Evolutionary conservation across 2,329 filamentous ascomycete species (phyloP).

Genomic region (Exophiala sideris): DNA sequence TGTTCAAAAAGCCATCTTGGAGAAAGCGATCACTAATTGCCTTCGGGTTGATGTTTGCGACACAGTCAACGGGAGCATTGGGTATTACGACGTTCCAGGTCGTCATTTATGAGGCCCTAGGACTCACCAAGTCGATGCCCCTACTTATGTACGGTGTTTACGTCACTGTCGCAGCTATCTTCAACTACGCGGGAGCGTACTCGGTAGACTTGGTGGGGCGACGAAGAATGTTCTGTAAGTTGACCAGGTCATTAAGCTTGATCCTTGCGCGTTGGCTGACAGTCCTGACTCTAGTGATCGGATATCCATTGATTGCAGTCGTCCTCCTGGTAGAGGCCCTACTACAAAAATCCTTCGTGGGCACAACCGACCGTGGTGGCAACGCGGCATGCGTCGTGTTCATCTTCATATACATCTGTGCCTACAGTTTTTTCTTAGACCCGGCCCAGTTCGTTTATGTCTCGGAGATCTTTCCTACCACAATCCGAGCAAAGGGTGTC

Average conservation of each 20-base stretch:
- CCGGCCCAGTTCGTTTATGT: background rate
- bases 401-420: slow-evolving; percentile 38
- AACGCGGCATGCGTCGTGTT: slow-evolving; percentile 38
- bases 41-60: slow-evolving; percentile 3
- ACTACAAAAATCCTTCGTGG: slow-evolving; percentile 28
- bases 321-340: slow-evolving; percentile 2
- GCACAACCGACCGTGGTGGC: slow-evolving; percentile 34
- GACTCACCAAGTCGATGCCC: slow-evolving; percentile 36
- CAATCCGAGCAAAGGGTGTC: slow-evolving; percentile 1
- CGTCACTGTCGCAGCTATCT: slow-evolving; percentile 30
- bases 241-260: too few species aligned
- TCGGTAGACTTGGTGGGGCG: slow-evolving; percentile 65
- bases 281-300: too few species aligned
- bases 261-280: too few species aligned
- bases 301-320: background rate
- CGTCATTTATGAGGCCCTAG: slow-evolving; percentile 36
- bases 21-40: background rate
- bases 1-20: slow-evolving; percentile 7
- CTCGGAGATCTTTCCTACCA: slow-evolving; percentile 23
- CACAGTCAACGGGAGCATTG: slow-evolving; percentile 33
- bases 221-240: slow-evolving; percentile 34
- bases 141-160: slow-evolving; percentile 37
- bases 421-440: slow-evolving; percentile 29
- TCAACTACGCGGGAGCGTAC: slow-evolving; percentile 40
- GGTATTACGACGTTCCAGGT: slow-evolving; percentile 39